Base-by-base conservation (phyloP, 352 stramenopile genomes). In the Phytophthora agathidicida region DNA sequence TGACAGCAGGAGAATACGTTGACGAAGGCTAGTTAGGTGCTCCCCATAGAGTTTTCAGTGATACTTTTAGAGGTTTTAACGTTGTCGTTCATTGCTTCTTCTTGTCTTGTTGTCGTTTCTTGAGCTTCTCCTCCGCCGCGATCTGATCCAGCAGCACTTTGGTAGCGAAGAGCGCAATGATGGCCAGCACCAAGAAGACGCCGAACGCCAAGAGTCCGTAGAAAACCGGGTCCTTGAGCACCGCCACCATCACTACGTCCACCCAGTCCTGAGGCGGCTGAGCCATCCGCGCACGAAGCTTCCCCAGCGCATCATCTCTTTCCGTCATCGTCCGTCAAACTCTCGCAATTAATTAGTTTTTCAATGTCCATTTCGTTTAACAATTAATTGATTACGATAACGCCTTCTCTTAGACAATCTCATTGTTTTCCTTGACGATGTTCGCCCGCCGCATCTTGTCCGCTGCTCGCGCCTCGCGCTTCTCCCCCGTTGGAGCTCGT, bases 191-290 rank as follows among this genome's bases (percentile, higher is more conserved):
- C 24, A 83, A 39, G 33, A 91, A 81, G 31, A 80, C 52, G 33
- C 61, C 65, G 16, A 80, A 39, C 20, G 49, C 65, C 26, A 85
- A 16, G 14, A 57, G 48, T 19, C 61, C 73, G 60, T 89, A 91
- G 58, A 88, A 89, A n/a, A 70, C 37, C 14, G 84, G 84, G 20
- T 93, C 80, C 37, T 73, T 75, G 24, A 88, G 43, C 39, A 93
- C 53, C 11, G 72, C 69, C 20, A 88, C 61, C 60, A 91, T 72
- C 23, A 91, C 55, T 22, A 71, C 61, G 54, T 91, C 84, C 30
- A 77, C 75, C 81, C 81, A 93, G 55, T 73, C 76, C 64, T 85
- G 71, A 14, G 80, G 71, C 26, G 72, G 74, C 35, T 75, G 69
- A 61, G 74, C 64, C 55, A 92, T 71, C 39, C 75, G 73, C 50